Evolutionary conservation across 2,329 filamentous ascomycete genomes (phyloP).

Genomic region (Scytalidium sp.): DNA sequence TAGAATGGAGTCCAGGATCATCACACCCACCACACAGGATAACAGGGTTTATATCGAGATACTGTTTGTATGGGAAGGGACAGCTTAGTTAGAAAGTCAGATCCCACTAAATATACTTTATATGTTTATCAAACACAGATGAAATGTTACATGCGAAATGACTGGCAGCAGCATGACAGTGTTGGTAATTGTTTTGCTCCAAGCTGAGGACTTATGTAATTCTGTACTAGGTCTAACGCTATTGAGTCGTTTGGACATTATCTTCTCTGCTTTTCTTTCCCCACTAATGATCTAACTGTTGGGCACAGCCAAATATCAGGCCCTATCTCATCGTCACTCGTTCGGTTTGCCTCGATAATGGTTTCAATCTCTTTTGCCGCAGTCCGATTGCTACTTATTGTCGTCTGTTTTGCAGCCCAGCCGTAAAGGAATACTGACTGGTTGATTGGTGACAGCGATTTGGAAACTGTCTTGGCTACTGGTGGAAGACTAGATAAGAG

Average conservation of each 20-base stretch:
- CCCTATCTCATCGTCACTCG: slow-evolving; percentile 46
- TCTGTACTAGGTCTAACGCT: too few species aligned
- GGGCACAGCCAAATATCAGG: slow-evolving; percentile 64
- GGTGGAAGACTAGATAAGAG: slow-evolving; percentile 39
- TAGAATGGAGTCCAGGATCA: background rate
- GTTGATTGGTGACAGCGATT: slow-evolving; percentile 57
- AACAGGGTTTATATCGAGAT: background rate
- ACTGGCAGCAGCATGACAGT: too few species aligned
- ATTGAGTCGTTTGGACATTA: too few species aligned
- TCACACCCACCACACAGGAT: background rate
- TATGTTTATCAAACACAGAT: too few species aligned
- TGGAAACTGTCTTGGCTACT: slow-evolving; percentile 39
- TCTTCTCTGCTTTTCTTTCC: slow-evolving; percentile 53
- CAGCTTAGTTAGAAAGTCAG: background rate
- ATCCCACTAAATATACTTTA: too few species aligned
- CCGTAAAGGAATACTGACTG: slow-evolving; percentile 66
- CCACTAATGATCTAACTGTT: slow-evolving; percentile 63
- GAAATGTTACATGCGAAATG: too few species aligned
- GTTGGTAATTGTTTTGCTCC: background rate
- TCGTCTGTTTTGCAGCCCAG: slow-evolving; percentile 57
- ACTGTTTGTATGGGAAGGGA: background rate
- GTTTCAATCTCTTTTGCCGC: slow-evolving; percentile 61
- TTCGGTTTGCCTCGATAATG: slow-evolving; percentile 49
- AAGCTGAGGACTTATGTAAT: too few species aligned
- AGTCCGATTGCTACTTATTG: slow-evolving; percentile 63